Evolutionary conservation across 1,284 basidiomycete species (phyloP).

Genomic region (Chondrostereum purpureum): DNA sequence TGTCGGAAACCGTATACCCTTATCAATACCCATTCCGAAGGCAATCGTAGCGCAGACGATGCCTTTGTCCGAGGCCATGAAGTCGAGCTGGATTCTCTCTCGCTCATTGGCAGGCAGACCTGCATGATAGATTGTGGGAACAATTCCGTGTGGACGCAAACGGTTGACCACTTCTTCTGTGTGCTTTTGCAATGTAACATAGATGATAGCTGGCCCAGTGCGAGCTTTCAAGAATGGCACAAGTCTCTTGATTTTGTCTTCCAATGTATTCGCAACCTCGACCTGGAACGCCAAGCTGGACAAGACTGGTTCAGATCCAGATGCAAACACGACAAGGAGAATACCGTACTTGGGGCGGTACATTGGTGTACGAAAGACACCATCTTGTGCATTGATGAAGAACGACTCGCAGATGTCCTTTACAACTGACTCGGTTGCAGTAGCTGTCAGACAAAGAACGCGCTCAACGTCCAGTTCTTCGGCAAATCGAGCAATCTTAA

Average conservation of each 20-base stretch:
- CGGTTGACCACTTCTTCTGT: conserved; percentile 57
- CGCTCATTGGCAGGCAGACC: conserved; percentile 54
- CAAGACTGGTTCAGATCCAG: too few species aligned
- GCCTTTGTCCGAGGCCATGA: conserved; percentile 57
- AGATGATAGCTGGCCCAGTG: conserved; percentile 53
- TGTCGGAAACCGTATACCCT: conserved; percentile 25
- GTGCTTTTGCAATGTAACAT: conserved; percentile 59
- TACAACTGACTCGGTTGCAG: conserved; percentile 58
- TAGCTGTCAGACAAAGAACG: conserved; percentile 71
- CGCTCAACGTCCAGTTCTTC: conserved; percentile 56
- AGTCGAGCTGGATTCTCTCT: conserved; percentile 48
- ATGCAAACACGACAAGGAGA: not conserved
- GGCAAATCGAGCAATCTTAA: conserved; percentile 55
- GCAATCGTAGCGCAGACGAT: conserved; percentile 68
- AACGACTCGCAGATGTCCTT: conserved; percentile 60
- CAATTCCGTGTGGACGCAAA: conserved; percentile 39
- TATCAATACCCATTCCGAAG: conserved; percentile 52
- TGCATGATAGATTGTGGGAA: conserved; percentile 60
- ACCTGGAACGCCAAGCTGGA: conserved; percentile 55
- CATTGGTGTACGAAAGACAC: conserved; percentile 35
- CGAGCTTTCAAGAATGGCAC: conserved; percentile 44
- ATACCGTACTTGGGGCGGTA: conserved; percentile 33
- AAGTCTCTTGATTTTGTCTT: conserved; percentile 32
- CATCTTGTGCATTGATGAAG: conserved; percentile 32
- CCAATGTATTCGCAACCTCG: conserved; percentile 34